phyloP scores from a whole-genome alignment of 192 early-diverging fungal genomes.

The Chytriomyces sp. region DNA sequence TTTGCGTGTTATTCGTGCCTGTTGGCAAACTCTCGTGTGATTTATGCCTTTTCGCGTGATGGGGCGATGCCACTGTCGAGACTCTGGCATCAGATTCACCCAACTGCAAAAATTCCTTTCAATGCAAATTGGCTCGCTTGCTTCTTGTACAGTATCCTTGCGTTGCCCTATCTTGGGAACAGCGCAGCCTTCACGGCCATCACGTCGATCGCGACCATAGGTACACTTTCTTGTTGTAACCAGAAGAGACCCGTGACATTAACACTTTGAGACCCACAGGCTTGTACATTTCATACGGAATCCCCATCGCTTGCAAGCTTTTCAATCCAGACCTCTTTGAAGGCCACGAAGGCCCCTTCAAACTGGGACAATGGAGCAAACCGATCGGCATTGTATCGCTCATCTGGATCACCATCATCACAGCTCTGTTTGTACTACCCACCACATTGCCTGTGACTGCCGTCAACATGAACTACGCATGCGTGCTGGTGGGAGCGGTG shows the following conservation, averaged over 20 bases:
- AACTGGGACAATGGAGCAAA: conserved; percentile 31
- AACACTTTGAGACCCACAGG: too few relatives aligned
- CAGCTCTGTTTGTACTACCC: conserved; percentile 39
- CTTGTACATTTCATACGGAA: conserved; percentile 39
- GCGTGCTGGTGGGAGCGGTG: conserved; percentile 31
- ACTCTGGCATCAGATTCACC: conserved; percentile 28
- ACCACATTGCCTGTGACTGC: conserved; percentile 35
- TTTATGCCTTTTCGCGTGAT: conserved; percentile 47
- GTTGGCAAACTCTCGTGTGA: conserved; percentile 30
- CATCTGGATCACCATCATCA: conserved; percentile 37
- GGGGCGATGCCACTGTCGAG: conserved; percentile 35
- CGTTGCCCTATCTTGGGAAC: conserved; percentile 16
- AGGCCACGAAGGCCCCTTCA: conserved; percentile 29
- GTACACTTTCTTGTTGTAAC: too few relatives aligned
- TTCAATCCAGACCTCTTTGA: conserved; percentile 26
- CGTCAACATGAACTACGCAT: conserved; percentile 43
- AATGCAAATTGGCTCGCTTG: conserved; percentile 27
- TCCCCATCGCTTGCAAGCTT: conserved; percentile 35
- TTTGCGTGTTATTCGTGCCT: conserved; percentile 36
- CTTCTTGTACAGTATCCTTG: conserved; percentile 20
- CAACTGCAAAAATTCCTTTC: conserved; percentile 30
- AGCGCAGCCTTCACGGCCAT: conserved; percentile 39
- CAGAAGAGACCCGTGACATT: too few relatives aligned
- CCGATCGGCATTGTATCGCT: conserved; percentile 32
- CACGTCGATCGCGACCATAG: conserved; percentile 43